Conservation (phyloP, 2,329 filamentous ascomycete genomes). For the Purpureocillium lavendulum region DNA sequence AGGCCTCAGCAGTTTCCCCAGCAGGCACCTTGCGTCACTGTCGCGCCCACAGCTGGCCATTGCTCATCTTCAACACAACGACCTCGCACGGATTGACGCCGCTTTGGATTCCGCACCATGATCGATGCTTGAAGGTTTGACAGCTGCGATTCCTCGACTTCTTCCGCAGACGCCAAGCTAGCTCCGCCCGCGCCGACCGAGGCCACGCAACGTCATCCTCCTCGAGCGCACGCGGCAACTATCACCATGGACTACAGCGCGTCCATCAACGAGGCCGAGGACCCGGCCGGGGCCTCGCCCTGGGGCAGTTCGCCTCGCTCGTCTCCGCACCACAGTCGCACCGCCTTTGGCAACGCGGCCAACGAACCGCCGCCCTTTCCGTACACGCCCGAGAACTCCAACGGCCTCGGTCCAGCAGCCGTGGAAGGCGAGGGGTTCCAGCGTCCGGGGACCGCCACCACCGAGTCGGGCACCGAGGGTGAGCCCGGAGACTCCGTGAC, state of each 20-base stretch:
- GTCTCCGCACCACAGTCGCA: conserved; percentile 38
- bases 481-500: conserved; percentile 26
- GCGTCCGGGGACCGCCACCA: conserved; percentile 38
- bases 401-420: conserved; percentile 31
- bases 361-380: conserved; percentile 35
- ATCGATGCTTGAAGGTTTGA: conserved; percentile 1
- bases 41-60: neutral
- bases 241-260: conserved; percentile 49
- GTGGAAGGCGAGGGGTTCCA: conserved; percentile 30
- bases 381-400: conserved; percentile 34
- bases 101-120: conserved; percentile 3
- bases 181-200: neutral
- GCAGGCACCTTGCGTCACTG: conserved; percentile 1
- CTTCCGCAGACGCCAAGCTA: neutral
- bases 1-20: conserved; percentile 7
- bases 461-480: conserved; percentile 33
- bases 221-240: too few relatives aligned
- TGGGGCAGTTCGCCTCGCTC: conserved; percentile 47
- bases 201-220: neutral
- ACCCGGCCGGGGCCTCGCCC: conserved; percentile 43
- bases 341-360: conserved; percentile 31
- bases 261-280: conserved; percentile 45
- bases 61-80: neutral
- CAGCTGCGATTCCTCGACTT: neutral
- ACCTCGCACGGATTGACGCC: too few relatives aligned